Conservation (phyloP, 306 rosid species). For the Elaeagnus macrophylla region DNA sequence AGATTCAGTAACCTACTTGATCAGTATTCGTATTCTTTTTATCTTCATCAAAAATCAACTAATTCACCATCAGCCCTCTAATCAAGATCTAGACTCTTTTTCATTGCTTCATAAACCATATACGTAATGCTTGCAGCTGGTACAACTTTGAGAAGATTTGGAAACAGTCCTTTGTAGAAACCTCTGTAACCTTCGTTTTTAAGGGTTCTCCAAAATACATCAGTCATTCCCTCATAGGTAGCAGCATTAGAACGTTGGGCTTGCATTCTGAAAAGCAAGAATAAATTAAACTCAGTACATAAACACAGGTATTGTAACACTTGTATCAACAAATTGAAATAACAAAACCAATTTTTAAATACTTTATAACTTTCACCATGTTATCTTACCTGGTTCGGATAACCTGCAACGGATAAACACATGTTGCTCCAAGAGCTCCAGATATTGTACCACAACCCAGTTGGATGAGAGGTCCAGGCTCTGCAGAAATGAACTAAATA, state of each 20-base stretch:
- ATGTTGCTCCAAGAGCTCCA: slow-evolving; percentile 90
- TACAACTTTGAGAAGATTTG: slow-evolving; percentile 87
- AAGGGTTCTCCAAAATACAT: slow-evolving; percentile 82
- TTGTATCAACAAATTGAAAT: neutral
- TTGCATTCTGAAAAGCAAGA: slow-evolving; percentile 68
- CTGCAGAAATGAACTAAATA: slow-evolving; percentile 27
- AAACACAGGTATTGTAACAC: neutral
- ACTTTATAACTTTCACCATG: slow-evolving; percentile 4
- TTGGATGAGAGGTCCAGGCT: slow-evolving; percentile 88
- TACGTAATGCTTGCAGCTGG: slow-evolving; percentile 94
- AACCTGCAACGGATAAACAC: slow-evolving; percentile 94
- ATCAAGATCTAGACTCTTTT: slow-evolving; percentile 72
- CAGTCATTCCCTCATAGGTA: slow-evolving; percentile 61
- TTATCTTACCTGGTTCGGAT: slow-evolving; percentile 70
- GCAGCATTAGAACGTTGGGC: slow-evolving; percentile 45
- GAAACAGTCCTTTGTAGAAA: slow-evolving; percentile 90
- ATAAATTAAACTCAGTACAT: neutral
- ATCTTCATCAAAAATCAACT: slow-evolving; percentile 24
- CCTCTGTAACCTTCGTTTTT: slow-evolving; percentile 65
- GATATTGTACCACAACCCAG: slow-evolving; percentile 93
- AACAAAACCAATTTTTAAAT: neutral
- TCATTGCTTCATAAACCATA: slow-evolving; percentile 79
- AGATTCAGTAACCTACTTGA: slow-evolving; percentile 27
- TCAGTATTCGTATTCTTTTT: slow-evolving; percentile 16
- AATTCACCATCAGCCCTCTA: slow-evolving; percentile 28